Evolutionary conservation across 2,329 filamentous ascomycete genomes (phyloP), one percentile per base, ranked within the genome.

Genomic region (Aquanectria penicillioides): DNA sequence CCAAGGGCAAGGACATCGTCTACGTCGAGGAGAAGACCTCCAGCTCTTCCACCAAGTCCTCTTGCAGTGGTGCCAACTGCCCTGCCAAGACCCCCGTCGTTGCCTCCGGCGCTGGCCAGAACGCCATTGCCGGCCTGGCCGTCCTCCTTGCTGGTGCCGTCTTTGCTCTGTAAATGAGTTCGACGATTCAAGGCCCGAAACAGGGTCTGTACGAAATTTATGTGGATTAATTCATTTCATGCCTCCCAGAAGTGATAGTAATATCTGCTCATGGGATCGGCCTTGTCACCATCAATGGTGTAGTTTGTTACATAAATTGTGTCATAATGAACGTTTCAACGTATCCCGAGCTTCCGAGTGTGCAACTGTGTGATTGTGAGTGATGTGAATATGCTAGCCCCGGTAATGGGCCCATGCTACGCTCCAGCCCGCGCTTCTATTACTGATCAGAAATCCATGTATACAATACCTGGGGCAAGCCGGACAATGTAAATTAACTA

Each of bases 31-130:
- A 29, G 28, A 7, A 29, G 28, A 7, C 28, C 31, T 33, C 31
- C 31, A 11, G 12, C 15, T n/a, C 12, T 33, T 48, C n/a, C 31
- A 18, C 11, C 17, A 20, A 5, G 41, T 25, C 26, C 11, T 23
- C 26, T 8, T 49, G 46, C 46, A 44, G 18, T 17, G 49, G 33
- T 6, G 50, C 34, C n/a, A 18, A n/a, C 22, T 44, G 50, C 53
- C 11, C 43, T 18, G 6, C 38, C 23, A 38, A 57, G 47, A 55
- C 40, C 6, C 54, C 59, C n/a, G 61, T 71, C 22, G 57, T 71
- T 49, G 65, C 58, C 18, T 63, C 66, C n/a, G 67, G 65, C 23
- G 59, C 70, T 15, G 61, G 54, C 47, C 60, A 71, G 68, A 64
- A 70, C 52, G 60, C 67, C 22, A 60, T 55, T 29, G 55, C 64